These are phyloP conservation scores for Aspergillus tubingensis DNA, from an alignment of 2,329 filamentous ascomycete species.

Conservation along the genomic window DNA sequence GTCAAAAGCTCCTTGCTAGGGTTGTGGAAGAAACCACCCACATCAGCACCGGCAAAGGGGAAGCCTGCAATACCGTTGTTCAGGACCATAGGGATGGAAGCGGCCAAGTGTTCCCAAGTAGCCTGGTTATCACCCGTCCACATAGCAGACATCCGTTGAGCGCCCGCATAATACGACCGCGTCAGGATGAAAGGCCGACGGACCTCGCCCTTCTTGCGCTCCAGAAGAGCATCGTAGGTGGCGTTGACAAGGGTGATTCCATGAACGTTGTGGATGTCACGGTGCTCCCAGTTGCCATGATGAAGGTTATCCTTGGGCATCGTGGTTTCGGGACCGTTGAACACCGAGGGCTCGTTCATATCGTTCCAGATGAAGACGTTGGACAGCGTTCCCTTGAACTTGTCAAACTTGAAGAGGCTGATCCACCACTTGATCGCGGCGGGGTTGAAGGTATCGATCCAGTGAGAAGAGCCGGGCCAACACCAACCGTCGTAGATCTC, in stretches of 20 bases:
- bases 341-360: constrained; percentile 99
- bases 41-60: constrained; percentile 92
- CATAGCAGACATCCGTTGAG: constrained; percentile 89
- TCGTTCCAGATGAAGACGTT: constrained; percentile 99
- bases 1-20: constrained; percentile 88
- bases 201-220: constrained; percentile 81
- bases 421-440: constrained; percentile 90
- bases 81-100: constrained; percentile 87
- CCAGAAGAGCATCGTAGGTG: constrained; percentile 79
- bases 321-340: constrained; percentile 96
- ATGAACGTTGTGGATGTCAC: constrained; percentile 93
- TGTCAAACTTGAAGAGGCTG: constrained; percentile 79
- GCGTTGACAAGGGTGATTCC: constrained; percentile 95
- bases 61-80: constrained; percentile 91
- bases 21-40: constrained; percentile 97
- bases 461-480: constrained; percentile 96
- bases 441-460: constrained; percentile 96
- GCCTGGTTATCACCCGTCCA: constrained; percentile 99
- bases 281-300: constrained; percentile 88
- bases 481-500: constrained; percentile 95
- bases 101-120: constrained; percentile 86
- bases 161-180: constrained; percentile 87
- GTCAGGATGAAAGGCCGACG: constrained; percentile 91
- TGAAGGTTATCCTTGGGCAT: constrained; percentile 99
- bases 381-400: constrained; percentile 79